phyloP scores from a whole-genome alignment of 129 eudicot genomes.

The Centaurea solstitialis region DNA sequence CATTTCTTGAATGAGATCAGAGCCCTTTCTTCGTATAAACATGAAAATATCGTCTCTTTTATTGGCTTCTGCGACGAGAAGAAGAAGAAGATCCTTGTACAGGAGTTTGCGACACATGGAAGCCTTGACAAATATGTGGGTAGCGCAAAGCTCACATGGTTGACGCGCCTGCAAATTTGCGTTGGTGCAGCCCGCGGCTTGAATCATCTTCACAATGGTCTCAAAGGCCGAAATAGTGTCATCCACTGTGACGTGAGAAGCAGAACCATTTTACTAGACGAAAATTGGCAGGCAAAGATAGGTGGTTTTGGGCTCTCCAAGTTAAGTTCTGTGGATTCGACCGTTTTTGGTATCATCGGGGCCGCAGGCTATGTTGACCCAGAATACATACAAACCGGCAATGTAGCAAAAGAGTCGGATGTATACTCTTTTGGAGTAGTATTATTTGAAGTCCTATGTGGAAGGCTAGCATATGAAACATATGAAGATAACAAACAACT shows the following conservation, averaged over 20 bases:
- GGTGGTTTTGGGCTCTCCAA: conserved; percentile 22
- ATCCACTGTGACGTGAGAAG: conserved; percentile 15
- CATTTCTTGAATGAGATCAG: conserved; percentile 16
- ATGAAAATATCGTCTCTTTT: conserved; percentile 20
- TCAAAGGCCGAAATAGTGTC: conserved; percentile 6
- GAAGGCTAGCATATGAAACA: background rate
- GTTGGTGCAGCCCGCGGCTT: conserved; percentile 20
- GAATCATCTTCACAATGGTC: conserved; percentile 25
- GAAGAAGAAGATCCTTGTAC: conserved; percentile 9
- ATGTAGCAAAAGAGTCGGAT: conserved; percentile 1
- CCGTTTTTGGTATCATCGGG: background rate
- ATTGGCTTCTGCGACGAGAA: conserved; percentile 28
- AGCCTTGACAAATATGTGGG: conserved; percentile 11
- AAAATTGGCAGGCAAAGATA: conserved; percentile 24
- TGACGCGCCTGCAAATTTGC: conserved; percentile 19
- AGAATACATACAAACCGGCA: no score
- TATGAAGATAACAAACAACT: background rate
- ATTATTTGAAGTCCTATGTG: conserved; percentile 18
- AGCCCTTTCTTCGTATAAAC: conserved; percentile 14
- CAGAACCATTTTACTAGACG: conserved; percentile 19
- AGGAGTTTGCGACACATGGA: conserved; percentile 9
- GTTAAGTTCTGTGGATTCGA: background rate
- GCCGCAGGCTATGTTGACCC: background rate
- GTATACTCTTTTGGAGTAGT: conserved; percentile 29
- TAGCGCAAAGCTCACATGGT: conserved; percentile 17